Evolutionary conservation across 2,329 filamentous ascomycete genomes (phyloP), one percentile per base, ranked within the genome.

Genomic region (Verticillium klebahnii): DNA sequence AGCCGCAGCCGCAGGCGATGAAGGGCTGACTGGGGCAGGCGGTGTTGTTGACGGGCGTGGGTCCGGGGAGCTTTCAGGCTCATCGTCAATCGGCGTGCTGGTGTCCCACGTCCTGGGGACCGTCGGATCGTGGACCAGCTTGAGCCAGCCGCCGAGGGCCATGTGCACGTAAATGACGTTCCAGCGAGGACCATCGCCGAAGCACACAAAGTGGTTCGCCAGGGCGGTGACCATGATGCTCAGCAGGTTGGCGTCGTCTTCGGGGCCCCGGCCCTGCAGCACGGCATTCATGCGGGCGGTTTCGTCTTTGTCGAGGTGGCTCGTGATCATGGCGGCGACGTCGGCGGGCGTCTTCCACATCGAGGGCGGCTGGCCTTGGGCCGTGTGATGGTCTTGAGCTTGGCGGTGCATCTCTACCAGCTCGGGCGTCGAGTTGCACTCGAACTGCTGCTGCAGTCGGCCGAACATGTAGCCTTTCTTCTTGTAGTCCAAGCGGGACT

Each of bases 141-240:
- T 57, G 3, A 64, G 2, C 62, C 62, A 65, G 6, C 60, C 59
- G 3, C 62, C 64, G 12, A 64, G 39, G 5, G 40, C 62, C 11
- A 65, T 19, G 1, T 59, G 62, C 8, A 62, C 36, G 31, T 29
- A 61, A 1, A 65, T 23, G 1, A 56, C 57, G 25, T 52, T 61
- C 64, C 64, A 65, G 12, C 62, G 19, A 1, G 64, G 64, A 5
- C 64, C 64, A 1, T 65, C 59, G 1, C 64, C 64, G 23, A 65
- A 59, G 55, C 64, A 65, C 5, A 61, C 52, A 32, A 57, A 64
- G 29, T 60, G 62, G 19, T 60, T 57, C 6, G 57, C 59, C 14
- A 62, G 15, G 58, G 56, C 59, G 7, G 34, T 32, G 4, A 62
- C 19, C 0, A 65, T 50, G 8, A 39, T 15, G 23, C 55, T 9